Conservation (phyloP, 345 rosid genomes). For the Salix udensis region DNA sequence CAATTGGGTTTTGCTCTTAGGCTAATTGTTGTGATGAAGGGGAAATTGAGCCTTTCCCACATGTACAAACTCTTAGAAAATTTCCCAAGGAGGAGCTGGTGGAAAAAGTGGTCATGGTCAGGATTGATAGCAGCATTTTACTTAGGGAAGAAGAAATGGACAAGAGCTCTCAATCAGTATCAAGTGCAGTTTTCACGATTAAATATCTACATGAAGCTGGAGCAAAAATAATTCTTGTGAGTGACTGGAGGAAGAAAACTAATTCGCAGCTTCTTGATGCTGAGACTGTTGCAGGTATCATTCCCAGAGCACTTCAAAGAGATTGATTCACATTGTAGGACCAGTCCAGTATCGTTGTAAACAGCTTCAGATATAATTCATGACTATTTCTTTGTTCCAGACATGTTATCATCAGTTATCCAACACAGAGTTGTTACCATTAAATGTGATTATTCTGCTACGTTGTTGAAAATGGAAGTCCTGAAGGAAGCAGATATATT, state of each 20-base stretch:
- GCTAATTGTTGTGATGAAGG: conserved; percentile 22
- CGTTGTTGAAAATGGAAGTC: conserved; percentile 28
- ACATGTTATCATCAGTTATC: conserved; percentile 41
- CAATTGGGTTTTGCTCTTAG: conserved; percentile 27
- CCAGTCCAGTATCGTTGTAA: not conserved
- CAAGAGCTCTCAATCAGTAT: conserved; percentile 29
- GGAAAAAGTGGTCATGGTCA: conserved; percentile 63
- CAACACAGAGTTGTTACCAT: conserved; percentile 34
- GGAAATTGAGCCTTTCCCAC: conserved; percentile 41
- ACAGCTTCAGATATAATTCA: conserved; percentile 4
- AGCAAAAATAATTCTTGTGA: conserved; percentile 49
- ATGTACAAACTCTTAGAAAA: conserved; percentile 50
- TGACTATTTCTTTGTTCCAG: conserved; percentile 32
- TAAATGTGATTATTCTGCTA: conserved; percentile 23
- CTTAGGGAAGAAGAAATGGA: conserved; percentile 40
- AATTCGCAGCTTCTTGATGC: conserved; percentile 27
- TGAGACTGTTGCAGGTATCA: conserved; percentile 47
- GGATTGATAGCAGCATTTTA: conserved; percentile 52
- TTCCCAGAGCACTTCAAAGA: not conserved
- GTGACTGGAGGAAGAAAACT: conserved; percentile 44
- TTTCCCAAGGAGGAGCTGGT: conserved; percentile 50
- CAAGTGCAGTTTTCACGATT: conserved; percentile 42
- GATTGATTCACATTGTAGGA: no score
- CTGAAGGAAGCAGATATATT: conserved; percentile 32
- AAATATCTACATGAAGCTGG: conserved; percentile 45